These are phyloP conservation scores for Trichoderma polysporum DNA, from an alignment of 2,329 filamentous ascomycete species.

Conservation along the genomic window DNA sequence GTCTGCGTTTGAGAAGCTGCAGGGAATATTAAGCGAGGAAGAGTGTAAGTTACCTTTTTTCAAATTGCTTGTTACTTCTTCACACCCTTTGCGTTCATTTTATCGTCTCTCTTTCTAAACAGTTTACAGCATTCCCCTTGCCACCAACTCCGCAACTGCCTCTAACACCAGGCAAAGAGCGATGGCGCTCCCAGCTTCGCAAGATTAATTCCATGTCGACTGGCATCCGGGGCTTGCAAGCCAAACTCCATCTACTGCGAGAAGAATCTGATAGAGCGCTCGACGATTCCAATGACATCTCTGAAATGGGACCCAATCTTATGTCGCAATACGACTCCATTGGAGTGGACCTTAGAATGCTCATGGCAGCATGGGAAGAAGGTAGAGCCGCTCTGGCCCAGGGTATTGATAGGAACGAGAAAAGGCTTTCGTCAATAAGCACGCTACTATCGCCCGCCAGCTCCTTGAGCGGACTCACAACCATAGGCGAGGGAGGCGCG, in stretches of 20 bases:
- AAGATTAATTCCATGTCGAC: constrained; percentile 87
- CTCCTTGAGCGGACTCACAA: constrained; percentile 67
- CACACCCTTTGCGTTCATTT: background rate
- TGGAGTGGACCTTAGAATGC: constrained; percentile 76
- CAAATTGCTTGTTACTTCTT: background rate
- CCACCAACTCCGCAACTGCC: constrained; percentile 58
- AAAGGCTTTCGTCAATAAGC: constrained; percentile 64
- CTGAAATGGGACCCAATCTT: constrained; percentile 74
- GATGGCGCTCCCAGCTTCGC: constrained; percentile 81
- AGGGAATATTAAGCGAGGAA: constrained; percentile 71
- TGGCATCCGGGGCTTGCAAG: constrained; percentile 87
- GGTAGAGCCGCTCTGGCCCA: constrained; percentile 80
- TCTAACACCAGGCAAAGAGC: constrained; percentile 73
- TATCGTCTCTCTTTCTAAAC: background rate
- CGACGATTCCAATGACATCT: constrained; percentile 69
- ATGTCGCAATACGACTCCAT: constrained; percentile 94
- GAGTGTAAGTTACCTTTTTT: constrained; percentile 58
- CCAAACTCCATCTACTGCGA: constrained; percentile 86
- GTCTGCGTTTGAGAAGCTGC: constrained; percentile 64
- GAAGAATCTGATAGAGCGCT: constrained; percentile 83
- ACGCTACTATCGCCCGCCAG: constrained; percentile 57
- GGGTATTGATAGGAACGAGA: constrained; percentile 79
- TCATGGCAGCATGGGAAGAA: constrained; percentile 83
- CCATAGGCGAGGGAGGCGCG: constrained; percentile 54
- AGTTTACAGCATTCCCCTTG: constrained; percentile 48